Evolutionary conservation across 768 basidiomycete species (phyloP), one percentile per base, ranked within the genome.

Genomic region (Lactarius vividus): DNA sequence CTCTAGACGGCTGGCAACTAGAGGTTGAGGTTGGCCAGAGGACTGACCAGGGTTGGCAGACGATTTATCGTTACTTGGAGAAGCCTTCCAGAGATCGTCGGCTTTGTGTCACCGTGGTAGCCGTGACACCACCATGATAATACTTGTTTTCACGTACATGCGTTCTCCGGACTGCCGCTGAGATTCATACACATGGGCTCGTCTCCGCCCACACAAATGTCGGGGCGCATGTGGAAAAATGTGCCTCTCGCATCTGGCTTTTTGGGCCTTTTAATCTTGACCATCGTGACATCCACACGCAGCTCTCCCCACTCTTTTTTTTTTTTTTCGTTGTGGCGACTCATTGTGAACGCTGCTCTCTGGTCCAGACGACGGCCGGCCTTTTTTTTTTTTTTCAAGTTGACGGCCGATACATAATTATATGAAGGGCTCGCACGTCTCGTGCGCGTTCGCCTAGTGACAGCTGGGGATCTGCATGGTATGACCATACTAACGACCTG

Each of bases 1-100:
- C 77, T 15, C 77, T 93, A 18, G 82, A 82, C 35, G 82, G 83
- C 5, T 96, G 93, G 92, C 78, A 77, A 46, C 70, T 91, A 11
- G 87, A 89, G 71, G 86, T 85, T 1, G 80, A 86, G 61, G 88
- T 89, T n/a, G 79, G 81, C 13, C 81, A 85, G 61, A 59, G 53
- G 57, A 49, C 63, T 35, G 66, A 61, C 56, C 39, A 64, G 13
- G 6, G 64, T 20, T 79, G 79, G 80, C 70, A 65, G 61, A 75
- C 78, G 6, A 74, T 79, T 68, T 77, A 77, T 35, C 75, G 74
- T 46, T 83, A 83, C 67, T 65, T 78, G 56, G 80, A 82, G 69
- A 73, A 75, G 13, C 74, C 80, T 16, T 71, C 68, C 52, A 62
- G 66, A 49, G 75, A 69, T 29, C 72, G 74, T 54, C 69, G 55